Base-by-base conservation (phyloP, 2,329 filamentous ascomycete genomes). In the Arachnomyces sp. region DNA sequence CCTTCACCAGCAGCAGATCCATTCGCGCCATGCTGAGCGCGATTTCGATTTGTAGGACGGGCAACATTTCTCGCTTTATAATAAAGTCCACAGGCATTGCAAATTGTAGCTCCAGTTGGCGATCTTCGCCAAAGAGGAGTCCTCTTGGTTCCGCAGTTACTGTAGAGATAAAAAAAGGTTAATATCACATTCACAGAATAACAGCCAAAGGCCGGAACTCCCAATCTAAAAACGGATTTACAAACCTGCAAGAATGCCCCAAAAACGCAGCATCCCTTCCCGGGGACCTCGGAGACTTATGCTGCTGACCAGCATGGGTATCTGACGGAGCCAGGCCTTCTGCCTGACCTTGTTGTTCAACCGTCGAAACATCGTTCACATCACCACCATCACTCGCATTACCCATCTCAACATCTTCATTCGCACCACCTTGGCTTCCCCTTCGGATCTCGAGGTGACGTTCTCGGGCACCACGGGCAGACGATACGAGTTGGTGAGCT, bases 11-110 rank as follows among this genome's bases (percentile, higher is more conserved):
- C 47, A 28, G 56, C 53, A 1, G 53, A 36, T 13, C 46, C 53
- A 20, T 38, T 43, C 5, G 43, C 32, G 12, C 37, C 29, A 30
- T 65, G 60, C 18, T 78, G 74, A 8, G 83, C 79, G 45, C 88
- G 82, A 66, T 94, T 95, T 43, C 95, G 69, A 53, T 88, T 94
- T 5, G 87, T 92, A 11, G 92, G 92, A 37, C 92, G 79, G 52
- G 86, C 80, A 46, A 90, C 84, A 59, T 96, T 96, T 50, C 92
- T 79, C 7, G 90, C 89, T 63, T 96, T 96, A 47, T 86, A 72
- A 61, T 98, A 98, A 12, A 98, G 73, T 31, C 92, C 92, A 57
- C 92, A 98, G 4, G 92, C 92, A 65, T 98, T 98, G 67, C 92
- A 98, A 44, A 98, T 96, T 18, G 88, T 95, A 40, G 87, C 84